Percentiles rank a stretch among this genome's conserved stretches.
Conservation (phyloP, 1,139 yeast species). For the Debaryomyces nepalensis region DNA sequence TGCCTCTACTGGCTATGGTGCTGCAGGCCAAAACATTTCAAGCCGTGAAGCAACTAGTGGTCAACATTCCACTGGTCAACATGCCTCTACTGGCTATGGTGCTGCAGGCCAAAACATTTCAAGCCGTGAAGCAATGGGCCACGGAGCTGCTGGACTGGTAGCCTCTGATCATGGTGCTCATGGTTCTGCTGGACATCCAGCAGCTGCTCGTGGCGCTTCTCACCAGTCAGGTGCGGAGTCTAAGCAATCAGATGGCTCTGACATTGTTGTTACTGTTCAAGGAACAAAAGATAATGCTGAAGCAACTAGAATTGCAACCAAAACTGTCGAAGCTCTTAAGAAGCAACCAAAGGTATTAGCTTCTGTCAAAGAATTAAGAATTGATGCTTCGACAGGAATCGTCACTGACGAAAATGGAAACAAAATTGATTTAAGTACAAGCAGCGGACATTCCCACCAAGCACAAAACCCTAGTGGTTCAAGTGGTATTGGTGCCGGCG, state of each 20-base stretch:
- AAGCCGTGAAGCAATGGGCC: too few relatives aligned
- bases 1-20: conserved; percentile 1
- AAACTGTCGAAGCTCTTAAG: conserved; percentile 34
- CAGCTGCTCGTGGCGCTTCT: conserved; percentile 17
- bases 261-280: conserved; percentile 33
- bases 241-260: conserved; percentile 10
- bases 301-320: conserved; percentile 37
- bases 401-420: conserved; percentile 37
- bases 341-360: conserved; percentile 31
- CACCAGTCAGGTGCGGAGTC: conserved; percentile 7
- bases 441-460: background rate
- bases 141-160: too few relatives aligned
- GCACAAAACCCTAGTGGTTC: conserved; percentile 3
- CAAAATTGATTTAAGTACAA: conserved; percentile 5
- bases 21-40: conserved; percentile 16
- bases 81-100: conserved; percentile 1
- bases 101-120: conserved; percentile 15
- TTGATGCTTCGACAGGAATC: conserved; percentile 37
- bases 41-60: too few relatives aligned
- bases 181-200: too few relatives aligned
- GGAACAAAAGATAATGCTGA: conserved; percentile 34
- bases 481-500: conserved; percentile 2
- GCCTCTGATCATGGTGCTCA: conserved; percentile 17
- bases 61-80: background rate
- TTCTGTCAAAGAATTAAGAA: conserved; percentile 31